Percentiles rank a stretch among this genome's conserved stretches.
Conservation (phyloP, 345 rosid genomes). For the Eucalyptus coolabah region DNA sequence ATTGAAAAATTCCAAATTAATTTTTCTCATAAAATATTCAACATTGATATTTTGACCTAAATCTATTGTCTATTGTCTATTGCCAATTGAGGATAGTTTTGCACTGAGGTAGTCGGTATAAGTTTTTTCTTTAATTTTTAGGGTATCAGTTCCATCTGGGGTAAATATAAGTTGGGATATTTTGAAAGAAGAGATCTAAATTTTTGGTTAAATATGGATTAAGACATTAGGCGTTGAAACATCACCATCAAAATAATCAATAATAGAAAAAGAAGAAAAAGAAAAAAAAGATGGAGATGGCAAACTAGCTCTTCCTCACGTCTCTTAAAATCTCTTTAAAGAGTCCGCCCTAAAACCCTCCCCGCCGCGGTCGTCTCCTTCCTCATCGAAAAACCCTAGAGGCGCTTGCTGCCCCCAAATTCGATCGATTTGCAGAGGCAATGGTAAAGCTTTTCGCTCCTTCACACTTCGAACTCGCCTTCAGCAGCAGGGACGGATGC, state of each 20-base stretch:
- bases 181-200: neutral
- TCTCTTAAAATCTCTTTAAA: neutral
- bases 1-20: neutral
- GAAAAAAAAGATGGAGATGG: neutral
- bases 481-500: neutral
- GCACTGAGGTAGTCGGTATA: rapidly evolving
- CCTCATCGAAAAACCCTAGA: neutral
- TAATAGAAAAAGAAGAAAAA: neutral
- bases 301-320: neutral
- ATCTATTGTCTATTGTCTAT: too few species aligned
- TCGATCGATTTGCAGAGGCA: neutral
- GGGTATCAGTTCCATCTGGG: too few species aligned
- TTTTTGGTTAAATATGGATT: neutral
- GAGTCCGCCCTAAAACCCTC: neutral
- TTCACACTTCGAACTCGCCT: neutral
- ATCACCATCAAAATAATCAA: neutral
- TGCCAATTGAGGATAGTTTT: neutral
- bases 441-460: neutral
- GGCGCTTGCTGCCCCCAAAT: neutral
- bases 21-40: neutral
- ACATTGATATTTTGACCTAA: rapidly evolving
- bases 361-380: neutral
- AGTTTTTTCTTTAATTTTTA: neutral
- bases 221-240: neutral
- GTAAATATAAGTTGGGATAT: neutral